A percentile compares a stretch with the other conserved stretches of the same genome.
These are phyloP conservation scores for Epichloe amarillans DNA, from an alignment of 2,329 filamentous ascomycete genomes.

Conservation along the genomic window DNA sequence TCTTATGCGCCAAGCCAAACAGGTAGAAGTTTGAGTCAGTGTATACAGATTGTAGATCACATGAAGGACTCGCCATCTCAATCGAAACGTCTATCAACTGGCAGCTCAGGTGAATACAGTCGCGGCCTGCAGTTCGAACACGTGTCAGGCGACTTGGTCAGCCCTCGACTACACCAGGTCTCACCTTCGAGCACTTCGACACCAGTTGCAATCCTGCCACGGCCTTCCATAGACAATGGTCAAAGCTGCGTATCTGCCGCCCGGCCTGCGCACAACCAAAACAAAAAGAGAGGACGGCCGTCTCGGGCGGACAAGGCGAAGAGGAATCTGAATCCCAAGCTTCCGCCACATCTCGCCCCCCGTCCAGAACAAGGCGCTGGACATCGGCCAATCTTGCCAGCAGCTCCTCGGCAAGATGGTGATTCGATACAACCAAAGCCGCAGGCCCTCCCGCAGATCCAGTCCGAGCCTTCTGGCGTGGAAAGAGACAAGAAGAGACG, in stretches of 20 bases:
- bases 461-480: background rate
- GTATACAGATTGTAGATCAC: slow-evolving; percentile 25
- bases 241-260: background rate
- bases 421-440: background rate
- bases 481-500: slow-evolving; percentile 4
- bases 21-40: slow-evolving; percentile 36
- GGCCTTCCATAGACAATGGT: slow-evolving; percentile 8
- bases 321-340: slow-evolving; percentile 16
- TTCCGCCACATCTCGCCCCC: slow-evolving; percentile 22
- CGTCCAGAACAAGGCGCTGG: slow-evolving; percentile 11
- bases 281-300: slow-evolving; percentile 33
- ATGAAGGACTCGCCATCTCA: slow-evolving; percentile 19
- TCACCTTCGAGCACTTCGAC: slow-evolving; percentile 1
- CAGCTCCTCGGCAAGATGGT: background rate
- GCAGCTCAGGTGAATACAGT: slow-evolving; percentile 19
- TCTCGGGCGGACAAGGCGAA: slow-evolving; percentile 30
- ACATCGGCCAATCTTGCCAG: slow-evolving; percentile 7
- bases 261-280: background rate
- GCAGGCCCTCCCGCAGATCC: background rate
- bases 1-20: background rate
- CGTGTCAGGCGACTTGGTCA: background rate
- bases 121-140: background rate
- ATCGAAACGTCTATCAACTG: slow-evolving; percentile 23
- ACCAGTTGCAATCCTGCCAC: slow-evolving; percentile 12
- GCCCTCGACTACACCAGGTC: background rate